A percentile compares a stretch with the other conserved stretches of the same genome.
These are phyloP conservation scores for Phytopythium helicoides DNA, from an alignment of 352 stramenopile genomes.

Conservation along the genomic window DNA sequence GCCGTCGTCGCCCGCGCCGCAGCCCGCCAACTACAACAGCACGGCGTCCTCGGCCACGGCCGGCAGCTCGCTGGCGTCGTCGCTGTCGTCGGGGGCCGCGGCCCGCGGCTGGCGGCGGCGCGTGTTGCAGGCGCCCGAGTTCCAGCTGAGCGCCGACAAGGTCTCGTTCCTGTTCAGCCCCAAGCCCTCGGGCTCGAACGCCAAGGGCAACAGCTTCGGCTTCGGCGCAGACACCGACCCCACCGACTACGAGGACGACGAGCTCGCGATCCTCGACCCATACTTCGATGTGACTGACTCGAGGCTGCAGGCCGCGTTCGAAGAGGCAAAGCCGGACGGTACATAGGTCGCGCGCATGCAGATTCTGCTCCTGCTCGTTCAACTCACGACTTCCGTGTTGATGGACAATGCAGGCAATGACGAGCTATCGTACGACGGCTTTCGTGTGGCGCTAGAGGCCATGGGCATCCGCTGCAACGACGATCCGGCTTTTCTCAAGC, in stretches of 20 bases:
- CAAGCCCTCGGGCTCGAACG: conserved; percentile 27
- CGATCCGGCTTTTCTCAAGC: conserved; percentile 64
- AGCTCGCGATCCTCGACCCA: conserved; percentile 81
- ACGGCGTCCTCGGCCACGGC: conserved; percentile 5
- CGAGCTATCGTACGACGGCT: conserved; percentile 51
- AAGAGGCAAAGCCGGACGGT: conserved; percentile 57
- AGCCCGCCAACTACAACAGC: conserved; percentile 3
- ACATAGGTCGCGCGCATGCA: neutral
- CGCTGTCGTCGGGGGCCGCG: neutral
- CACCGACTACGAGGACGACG: conserved; percentile 42
- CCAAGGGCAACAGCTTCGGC: conserved; percentile 22
- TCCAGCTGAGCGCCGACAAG: conserved; percentile 78
- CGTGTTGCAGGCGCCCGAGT: conserved; percentile 44
- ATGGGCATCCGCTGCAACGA: conserved; percentile 75
- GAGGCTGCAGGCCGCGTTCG: conserved; percentile 63
- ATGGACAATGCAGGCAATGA: conserved; percentile 20
- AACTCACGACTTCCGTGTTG: neutral
- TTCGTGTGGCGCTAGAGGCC: conserved; percentile 54
- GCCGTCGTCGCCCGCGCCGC: conserved; percentile 6
- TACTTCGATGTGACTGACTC: conserved; percentile 86
- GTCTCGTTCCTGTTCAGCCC: conserved; percentile 81
- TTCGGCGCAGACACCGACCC: conserved; percentile 25
- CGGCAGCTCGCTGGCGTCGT: neutral
- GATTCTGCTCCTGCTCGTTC: neutral
- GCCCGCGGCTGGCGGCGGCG: conserved; percentile 8